These are phyloP conservation scores for Petunia axillaris DNA, from an alignment of 257 asterid species.

Conservation along the genomic window DNA sequence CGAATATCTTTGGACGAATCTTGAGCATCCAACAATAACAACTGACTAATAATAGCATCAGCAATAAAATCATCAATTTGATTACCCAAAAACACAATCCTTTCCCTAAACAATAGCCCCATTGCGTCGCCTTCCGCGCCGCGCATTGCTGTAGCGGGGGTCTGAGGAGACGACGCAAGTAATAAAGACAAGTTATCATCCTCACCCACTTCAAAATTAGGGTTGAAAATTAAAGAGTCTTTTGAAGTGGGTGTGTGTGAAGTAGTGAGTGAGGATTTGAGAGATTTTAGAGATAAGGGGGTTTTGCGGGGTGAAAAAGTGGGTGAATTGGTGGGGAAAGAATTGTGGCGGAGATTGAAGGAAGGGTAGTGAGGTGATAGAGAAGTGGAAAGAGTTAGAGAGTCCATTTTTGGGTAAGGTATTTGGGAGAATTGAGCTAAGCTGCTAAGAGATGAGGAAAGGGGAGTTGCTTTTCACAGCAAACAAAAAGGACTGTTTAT, in stretches of 20 bases:
- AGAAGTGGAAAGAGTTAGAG: constrained; percentile 66
- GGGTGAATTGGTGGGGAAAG: background rate
- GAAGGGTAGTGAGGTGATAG: constrained; percentile 31
- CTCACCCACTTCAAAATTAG: constrained; percentile 18
- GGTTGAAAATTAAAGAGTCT: constrained; percentile 18
- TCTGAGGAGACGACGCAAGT: constrained; percentile 50
- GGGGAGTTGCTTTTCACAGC: background rate
- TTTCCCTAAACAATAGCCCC: constrained; percentile 84
- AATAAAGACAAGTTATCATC: constrained; percentile 44
- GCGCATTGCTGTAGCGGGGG: constrained; percentile 65
- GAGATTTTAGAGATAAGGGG: constrained; percentile 28
- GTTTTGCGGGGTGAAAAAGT: constrained; percentile 27
- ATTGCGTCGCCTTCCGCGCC: constrained; percentile 80
- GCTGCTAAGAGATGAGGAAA: constrained; percentile 17
- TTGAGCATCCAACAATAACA: constrained; percentile 81
- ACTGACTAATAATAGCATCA: constrained; percentile 86
- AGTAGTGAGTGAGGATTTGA: constrained; percentile 29
- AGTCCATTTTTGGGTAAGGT: constrained; percentile 46
- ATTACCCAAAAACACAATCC: constrained; percentile 86
- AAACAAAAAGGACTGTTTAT: background rate
- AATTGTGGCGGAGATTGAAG: background rate
- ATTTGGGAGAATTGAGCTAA: constrained; percentile 32
- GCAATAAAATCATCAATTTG: constrained; percentile 81
- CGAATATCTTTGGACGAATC: constrained; percentile 86
- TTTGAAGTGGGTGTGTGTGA: constrained; percentile 36